Conservation (phyloP, 176 grass and related monocot species). For the Elymus sibiricus region DNA sequence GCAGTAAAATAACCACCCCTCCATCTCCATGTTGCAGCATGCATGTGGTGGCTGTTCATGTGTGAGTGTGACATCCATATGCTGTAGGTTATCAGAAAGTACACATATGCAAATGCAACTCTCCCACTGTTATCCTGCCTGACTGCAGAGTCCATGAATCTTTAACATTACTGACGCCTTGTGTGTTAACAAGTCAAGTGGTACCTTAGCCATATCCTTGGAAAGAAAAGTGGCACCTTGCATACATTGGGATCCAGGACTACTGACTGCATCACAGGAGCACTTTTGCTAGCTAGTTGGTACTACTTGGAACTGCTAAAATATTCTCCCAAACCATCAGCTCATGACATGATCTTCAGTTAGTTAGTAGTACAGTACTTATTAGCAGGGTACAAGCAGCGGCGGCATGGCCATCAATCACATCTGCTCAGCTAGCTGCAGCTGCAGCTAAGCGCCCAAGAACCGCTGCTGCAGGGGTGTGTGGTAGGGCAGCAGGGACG, state of each 20-base stretch:
- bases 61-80: background rate
- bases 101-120: background rate
- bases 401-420: background rate
- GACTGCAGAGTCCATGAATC: background rate
- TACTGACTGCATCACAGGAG: conserved; percentile 6
- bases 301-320: background rate
- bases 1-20: conserved; percentile 5
- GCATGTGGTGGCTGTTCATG: conserved; percentile 41
- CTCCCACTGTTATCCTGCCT: background rate
- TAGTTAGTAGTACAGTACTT: background rate
- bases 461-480: background rate
- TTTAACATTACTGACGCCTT: background rate
- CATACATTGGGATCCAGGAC: conserved; percentile 34
- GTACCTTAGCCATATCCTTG: background rate
- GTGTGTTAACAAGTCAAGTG: conserved; percentile 11
- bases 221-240: background rate
- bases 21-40: conserved; percentile 23
- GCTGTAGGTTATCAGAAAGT: background rate
- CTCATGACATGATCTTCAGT: background rate
- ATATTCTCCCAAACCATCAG: conserved; percentile 34
- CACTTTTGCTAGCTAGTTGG: conserved; percentile 15
- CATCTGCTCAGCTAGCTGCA: background rate
- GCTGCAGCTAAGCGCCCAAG: conserved; percentile 18
- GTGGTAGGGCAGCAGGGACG: conserved; percentile 22
- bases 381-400: background rate